Percentiles rank a stretch among this genome's conserved stretches.
Conservation (phyloP, 345 rosid genomes). For the Eucalyptus pauciflora region DNA sequence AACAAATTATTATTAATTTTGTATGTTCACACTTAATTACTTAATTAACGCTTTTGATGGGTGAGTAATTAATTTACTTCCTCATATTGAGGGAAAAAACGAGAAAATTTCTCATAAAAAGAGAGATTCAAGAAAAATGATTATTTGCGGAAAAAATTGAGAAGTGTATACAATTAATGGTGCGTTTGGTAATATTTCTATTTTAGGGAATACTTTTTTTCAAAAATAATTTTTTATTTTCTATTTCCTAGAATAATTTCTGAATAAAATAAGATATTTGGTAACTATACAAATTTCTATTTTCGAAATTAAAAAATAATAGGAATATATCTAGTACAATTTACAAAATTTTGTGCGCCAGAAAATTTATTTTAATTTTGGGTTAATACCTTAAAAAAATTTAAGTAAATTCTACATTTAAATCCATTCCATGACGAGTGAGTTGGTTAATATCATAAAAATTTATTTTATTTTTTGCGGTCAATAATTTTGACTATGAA, state of each 20-base stretch:
- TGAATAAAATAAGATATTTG: too few relatives aligned
- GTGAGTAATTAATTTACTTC: background rate
- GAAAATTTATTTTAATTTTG: too few relatives aligned
- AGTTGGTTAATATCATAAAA: too few relatives aligned
- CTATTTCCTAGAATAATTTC: too few relatives aligned
- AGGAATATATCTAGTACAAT: too few relatives aligned
- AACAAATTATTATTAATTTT: background rate
- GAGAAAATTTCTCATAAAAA: background rate
- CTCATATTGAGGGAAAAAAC: background rate
- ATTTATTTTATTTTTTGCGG: too few relatives aligned
- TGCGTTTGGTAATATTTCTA: background rate
- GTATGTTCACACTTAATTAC: background rate
- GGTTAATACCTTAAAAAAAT: too few relatives aligned
- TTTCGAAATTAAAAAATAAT: accelerated
- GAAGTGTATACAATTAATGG: background rate
- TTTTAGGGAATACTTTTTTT: accelerated
- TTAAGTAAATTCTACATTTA: too few relatives aligned
- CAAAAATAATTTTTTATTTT: too few relatives aligned
- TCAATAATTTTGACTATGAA: too few relatives aligned
- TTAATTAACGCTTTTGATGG: background rate
- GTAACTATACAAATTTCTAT: too few relatives aligned
- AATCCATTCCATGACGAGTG: too few relatives aligned
- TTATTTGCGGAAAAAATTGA: background rate
- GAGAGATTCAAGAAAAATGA: background rate
- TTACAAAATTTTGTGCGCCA: accelerated